phyloP scores from a whole-genome alignment of 2,329 filamentous ascomycete species.

The Biscogniauxia mediterranea region DNA sequence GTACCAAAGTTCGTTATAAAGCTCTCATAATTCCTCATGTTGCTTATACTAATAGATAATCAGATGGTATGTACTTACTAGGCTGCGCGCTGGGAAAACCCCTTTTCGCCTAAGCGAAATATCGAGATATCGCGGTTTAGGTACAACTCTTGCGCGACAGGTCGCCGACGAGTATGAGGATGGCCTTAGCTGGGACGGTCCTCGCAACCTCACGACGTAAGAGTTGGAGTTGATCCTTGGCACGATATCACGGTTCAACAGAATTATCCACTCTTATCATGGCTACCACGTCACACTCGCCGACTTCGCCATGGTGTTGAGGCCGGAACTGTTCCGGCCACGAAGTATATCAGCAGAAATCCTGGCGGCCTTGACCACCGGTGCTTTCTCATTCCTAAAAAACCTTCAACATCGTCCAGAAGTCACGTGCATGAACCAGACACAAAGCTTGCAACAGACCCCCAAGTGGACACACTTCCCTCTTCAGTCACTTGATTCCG shows the following conservation, averaged over 20 bases:
- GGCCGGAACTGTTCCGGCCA: slow-evolving; percentile 38
- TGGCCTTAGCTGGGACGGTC: not conserved
- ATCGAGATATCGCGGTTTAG: not conserved
- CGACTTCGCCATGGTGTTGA: slow-evolving; percentile 21
- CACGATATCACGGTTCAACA: not conserved
- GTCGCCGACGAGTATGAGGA: not conserved
- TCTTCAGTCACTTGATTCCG: not conserved
- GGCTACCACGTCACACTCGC: slow-evolving; percentile 5
- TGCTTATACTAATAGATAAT: not conserved
- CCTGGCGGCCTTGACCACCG: slow-evolving; percentile 16
- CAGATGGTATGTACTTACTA: not conserved
- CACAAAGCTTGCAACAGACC: not conserved
- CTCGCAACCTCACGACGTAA: slow-evolving; percentile 7
- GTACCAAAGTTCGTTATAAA: not conserved
- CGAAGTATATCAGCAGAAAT: slow-evolving; percentile 28
- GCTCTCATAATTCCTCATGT: not conserved
- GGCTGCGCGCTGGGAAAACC: not conserved
- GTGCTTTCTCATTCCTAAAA: not conserved
- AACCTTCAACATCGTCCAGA: slow-evolving; percentile 1
- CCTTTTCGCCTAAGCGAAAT: not conserved
- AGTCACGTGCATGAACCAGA: not conserved
- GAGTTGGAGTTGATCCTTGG: slow-evolving; percentile 2
- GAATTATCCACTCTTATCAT: not conserved
- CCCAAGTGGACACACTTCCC: not conserved
- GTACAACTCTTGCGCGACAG: not conserved